Percentiles rank a stretch among this genome's conserved stretches.
Conservation (phyloP, 805 yeast species). For the Peterozyma toletana region DNA sequence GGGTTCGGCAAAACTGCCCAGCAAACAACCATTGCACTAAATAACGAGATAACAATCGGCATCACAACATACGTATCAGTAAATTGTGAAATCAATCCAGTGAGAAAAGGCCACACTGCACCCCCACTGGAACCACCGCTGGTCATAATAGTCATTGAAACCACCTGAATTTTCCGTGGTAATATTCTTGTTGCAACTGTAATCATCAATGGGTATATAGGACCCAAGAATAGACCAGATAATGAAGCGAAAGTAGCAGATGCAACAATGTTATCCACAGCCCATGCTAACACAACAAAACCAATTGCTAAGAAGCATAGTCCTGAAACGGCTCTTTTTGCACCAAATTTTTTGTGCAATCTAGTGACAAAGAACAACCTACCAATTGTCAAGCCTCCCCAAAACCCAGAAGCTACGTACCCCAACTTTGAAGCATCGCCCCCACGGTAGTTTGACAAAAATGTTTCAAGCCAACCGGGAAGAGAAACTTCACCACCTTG, state of each 20-base stretch:
- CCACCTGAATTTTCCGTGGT: slow-evolving; percentile 44
- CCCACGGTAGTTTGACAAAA: slow-evolving; percentile 46
- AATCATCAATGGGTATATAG: slow-evolving; percentile 49
- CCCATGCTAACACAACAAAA: slow-evolving; percentile 40
- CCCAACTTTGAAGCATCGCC: slow-evolving; percentile 43
- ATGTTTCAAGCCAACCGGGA: slow-evolving; percentile 69
- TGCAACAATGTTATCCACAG: slow-evolving; percentile 31
- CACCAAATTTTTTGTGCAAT: slow-evolving; percentile 31
- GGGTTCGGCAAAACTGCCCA: slow-evolving; percentile 41
- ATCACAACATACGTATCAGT: slow-evolving; percentile 41
- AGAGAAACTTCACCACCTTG: slow-evolving; percentile 65
- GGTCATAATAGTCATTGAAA: slow-evolving; percentile 42
- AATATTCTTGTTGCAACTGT: slow-evolving; percentile 34
- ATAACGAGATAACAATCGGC: slow-evolving; percentile 36
- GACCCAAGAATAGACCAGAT: slow-evolving; percentile 60
- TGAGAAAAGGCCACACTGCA: slow-evolving; percentile 46
- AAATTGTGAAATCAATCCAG: slow-evolving; percentile 39
- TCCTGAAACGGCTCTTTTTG: slow-evolving; percentile 35
- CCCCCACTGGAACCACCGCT: slow-evolving; percentile 58
- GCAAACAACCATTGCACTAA: slow-evolving; percentile 21
- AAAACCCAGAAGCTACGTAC: slow-evolving; percentile 60
- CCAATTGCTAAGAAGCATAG: slow-evolving; percentile 25
- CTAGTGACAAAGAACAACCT: slow-evolving; percentile 41
- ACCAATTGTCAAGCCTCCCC: slow-evolving; percentile 67
- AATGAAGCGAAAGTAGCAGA: slow-evolving; percentile 40